phyloP scores from a whole-genome alignment of 1,139 yeast species.

The Geotrichum fermentans region DNA sequence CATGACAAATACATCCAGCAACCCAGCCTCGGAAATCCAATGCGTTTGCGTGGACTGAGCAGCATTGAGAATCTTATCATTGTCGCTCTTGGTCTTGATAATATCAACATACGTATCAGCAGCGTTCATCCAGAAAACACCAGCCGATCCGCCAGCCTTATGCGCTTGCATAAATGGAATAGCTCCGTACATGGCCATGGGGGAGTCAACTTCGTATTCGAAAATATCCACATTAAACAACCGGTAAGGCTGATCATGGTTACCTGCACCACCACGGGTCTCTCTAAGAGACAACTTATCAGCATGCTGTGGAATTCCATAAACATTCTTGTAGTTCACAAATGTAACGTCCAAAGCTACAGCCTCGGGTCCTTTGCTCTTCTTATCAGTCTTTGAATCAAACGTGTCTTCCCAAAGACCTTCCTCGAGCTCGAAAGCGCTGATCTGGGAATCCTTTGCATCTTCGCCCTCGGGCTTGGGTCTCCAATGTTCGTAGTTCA shows the following conservation, averaged over 20 bases:
- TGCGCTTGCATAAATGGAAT: conserved; percentile 82
- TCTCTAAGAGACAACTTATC: conserved; percentile 69
- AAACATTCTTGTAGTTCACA: conserved; percentile 56
- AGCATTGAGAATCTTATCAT: conserved; percentile 18
- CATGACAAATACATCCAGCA: conserved; percentile 68
- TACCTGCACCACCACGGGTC: conserved; percentile 43
- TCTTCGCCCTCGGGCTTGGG: conserved; percentile 32
- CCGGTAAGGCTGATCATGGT: conserved; percentile 67
- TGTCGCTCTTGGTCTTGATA: conserved; percentile 35
- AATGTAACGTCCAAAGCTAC: conserved; percentile 74
- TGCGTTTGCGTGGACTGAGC: conserved; percentile 47
- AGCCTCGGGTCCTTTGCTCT: conserved; percentile 88
- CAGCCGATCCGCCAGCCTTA: conserved; percentile 56
- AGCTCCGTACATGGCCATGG: conserved; percentile 90
- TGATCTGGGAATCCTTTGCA: conserved; percentile 23
- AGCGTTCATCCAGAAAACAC: conserved; percentile 85
- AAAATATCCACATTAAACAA: conserved; percentile 89
- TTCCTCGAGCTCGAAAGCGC: conserved; percentile 29
- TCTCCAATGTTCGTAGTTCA: conserved; percentile 80
- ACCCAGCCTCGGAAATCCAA: conserved; percentile 92
- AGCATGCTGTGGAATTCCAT: conserved; percentile 95
- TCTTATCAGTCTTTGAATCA: conserved; percentile 52
- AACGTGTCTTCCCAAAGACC: conserved; percentile 38
- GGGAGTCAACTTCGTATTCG: conserved; percentile 78
- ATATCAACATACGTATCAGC: conserved; percentile 92